These are phyloP conservation scores for Geosmithia putterillii DNA, from an alignment of 2,329 filamentous ascomycete genomes.

Conservation along the genomic window DNA sequence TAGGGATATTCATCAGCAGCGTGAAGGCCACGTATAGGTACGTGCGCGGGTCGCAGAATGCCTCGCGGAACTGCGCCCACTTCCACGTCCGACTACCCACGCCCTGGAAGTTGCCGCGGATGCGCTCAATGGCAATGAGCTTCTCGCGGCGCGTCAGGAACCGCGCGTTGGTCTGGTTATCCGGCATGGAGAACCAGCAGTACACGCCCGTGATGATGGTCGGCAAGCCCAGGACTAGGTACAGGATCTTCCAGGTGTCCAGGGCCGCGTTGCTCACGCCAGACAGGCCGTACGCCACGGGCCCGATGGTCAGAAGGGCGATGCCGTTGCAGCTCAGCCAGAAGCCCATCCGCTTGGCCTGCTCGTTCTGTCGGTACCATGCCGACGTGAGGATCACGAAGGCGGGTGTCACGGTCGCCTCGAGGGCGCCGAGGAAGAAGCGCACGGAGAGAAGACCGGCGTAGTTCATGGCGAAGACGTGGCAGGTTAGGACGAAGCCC, in stretches of 20 bases:
- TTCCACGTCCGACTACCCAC: conserved; percentile 20
- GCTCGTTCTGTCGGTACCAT: conserved; percentile 18
- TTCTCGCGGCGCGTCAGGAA: conserved; percentile 43
- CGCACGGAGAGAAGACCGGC: conserved; percentile 9
- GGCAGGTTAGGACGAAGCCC: conserved; percentile 18
- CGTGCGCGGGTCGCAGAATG: conserved; percentile 19
- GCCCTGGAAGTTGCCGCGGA: conserved; percentile 33
- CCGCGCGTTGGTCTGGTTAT: conserved; percentile 45
- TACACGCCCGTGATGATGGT: conserved; percentile 8
- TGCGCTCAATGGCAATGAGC: conserved; percentile 41
- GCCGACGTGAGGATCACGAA: conserved; percentile 11
- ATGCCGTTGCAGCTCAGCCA: conserved; percentile 10
- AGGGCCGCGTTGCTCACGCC: conserved; percentile 4
- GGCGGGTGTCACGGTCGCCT: conserved; percentile 11
- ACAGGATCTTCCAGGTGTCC: conserved; percentile 10
- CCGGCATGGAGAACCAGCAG: conserved; percentile 38
- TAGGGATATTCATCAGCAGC: conserved; percentile 35
- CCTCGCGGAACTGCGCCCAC: conserved; percentile 23
- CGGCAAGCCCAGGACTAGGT: conserved; percentile 15
- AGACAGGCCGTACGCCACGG: conserved; percentile 10
- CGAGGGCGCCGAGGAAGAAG: conserved; percentile 11
- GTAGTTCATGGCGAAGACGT: conserved; percentile 8
- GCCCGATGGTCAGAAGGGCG: conserved; percentile 7
- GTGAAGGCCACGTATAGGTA: conserved; percentile 27
- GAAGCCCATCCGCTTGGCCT: conserved; percentile 13